These are phyloP conservation scores for Hordeum vulgare DNA, from an alignment of 176 grass and related monocot genomes.

Conservation along the genomic window DNA sequence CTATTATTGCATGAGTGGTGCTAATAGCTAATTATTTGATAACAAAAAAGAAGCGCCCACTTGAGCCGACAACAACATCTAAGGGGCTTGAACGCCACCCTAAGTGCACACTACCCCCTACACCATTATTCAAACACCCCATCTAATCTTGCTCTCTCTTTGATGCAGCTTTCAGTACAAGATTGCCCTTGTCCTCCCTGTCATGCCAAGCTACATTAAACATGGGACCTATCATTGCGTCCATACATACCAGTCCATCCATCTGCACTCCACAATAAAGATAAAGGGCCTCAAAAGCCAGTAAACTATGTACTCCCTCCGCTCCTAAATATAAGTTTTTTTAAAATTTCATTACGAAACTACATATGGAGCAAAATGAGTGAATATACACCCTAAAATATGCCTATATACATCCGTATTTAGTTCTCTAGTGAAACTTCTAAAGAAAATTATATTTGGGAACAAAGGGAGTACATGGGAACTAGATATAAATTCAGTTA, in stretches of 20 bases:
- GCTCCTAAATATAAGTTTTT: too few relatives aligned
- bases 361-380: too few relatives aligned
- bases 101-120: slow-evolving; percentile 38
- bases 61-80: slow-evolving; percentile 46
- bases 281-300: background rate
- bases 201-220: slow-evolving; percentile 39
- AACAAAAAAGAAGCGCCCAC: background rate
- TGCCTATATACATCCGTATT: too few relatives aligned
- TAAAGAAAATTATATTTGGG: too few relatives aligned
- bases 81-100: slow-evolving; percentile 47
- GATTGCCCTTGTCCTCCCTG: slow-evolving; percentile 25
- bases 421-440: too few relatives aligned
- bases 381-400: too few relatives aligned
- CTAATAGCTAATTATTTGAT: background rate
- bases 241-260: slow-evolving; percentile 18
- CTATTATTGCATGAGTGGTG: background rate
- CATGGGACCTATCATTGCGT: slow-evolving; percentile 37
- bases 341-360: too few relatives aligned
- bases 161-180: slow-evolving; percentile 32
- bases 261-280: background rate
- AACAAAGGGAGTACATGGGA: too few relatives aligned
- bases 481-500: too few relatives aligned
- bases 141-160: background rate
- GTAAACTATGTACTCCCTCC: too few relatives aligned
- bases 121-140: slow-evolving; percentile 44